Base-by-base conservation (phyloP, 176 grass and related monocot genomes). In the Ensete ventricosum region DNA sequence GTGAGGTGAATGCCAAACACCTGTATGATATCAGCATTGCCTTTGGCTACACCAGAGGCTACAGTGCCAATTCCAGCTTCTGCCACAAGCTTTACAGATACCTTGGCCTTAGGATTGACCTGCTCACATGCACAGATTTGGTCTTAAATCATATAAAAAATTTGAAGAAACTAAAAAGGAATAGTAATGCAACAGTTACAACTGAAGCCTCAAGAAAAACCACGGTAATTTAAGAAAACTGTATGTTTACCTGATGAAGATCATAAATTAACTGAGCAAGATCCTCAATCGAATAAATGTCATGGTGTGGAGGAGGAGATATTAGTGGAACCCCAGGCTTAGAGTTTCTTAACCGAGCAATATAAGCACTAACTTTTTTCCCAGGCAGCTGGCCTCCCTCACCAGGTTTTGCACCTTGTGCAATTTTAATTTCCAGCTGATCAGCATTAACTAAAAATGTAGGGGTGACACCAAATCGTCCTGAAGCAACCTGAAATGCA, bases 251-350 rank as follows among this genome's bases (percentile, higher is more conserved):
- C 96, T 99, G 96, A 91, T 99, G 96, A 54, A 99, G 96, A 64
- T 99, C 96, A 81, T 83, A 99, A 89, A 99, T 99, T 76, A 99
- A 85, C 82, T 99, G 96, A 2, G 96, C 96, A 57, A 99, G 96
- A 99, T 99, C 96, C 81, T 99, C 96, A 1, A 99, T 99, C 23
- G 96, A 99, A 87, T 99, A 99, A 72, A 99, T 99, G 79, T 99
- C 96, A 81, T 99, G 96, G 77, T 99, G 96, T 10, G 96, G 96
- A 11, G 96, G 96, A 79, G 96, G 96, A 74, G 96, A 99, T 87
- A 99, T 99, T 29, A 99, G 88, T 83, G 96, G 96, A 83, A 99
- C 96, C 68, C 96, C 96, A 82, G 96, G 96, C 82, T 99, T 99
- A 1, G 96, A 99, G 73, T 91, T 99, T 74, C 96, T 99, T 80